Evolutionary conservation across 768 basidiomycete species (phyloP).

Genomic region (Imleria badia): DNA sequence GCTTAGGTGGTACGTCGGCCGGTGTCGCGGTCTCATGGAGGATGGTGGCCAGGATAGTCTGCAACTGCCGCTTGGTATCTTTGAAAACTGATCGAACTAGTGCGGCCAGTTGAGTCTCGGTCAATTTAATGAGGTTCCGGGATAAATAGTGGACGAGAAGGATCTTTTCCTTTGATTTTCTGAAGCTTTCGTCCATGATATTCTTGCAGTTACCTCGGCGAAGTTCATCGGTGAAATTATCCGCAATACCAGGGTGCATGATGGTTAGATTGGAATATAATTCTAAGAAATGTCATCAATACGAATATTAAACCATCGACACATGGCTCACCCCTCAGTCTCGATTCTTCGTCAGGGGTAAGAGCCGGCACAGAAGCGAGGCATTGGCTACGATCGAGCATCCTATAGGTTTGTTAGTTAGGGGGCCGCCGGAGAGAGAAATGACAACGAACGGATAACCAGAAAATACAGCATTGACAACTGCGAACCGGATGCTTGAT

Average conservation of each 20-base stretch:
- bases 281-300: constrained; percentile 5
- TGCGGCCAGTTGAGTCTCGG: constrained; percentile 11
- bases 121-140: constrained; percentile 10
- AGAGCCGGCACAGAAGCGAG: constrained; percentile 12
- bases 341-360: constrained; percentile 14
- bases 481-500: constrained; percentile 20
- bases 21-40: constrained; percentile 10
- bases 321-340: constrained; percentile 9
- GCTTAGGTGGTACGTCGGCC: background rate
- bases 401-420: constrained; percentile 6
- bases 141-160: constrained; percentile 18
- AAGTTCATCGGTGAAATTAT: constrained; percentile 21
- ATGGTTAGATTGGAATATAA: constrained; percentile 15
- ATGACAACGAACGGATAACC: constrained; percentile 19
- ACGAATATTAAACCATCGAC: background rate
- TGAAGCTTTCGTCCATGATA: constrained; percentile 19
- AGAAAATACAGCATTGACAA: constrained; percentile 29
- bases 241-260: constrained; percentile 19
- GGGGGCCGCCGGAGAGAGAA: background rate
- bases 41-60: constrained; percentile 14
- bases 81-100: constrained; percentile 16
- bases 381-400: constrained; percentile 19
- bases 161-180: constrained; percentile 25
- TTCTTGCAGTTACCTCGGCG: constrained; percentile 10
- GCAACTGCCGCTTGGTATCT: constrained; percentile 14